A percentile compares a stretch with the other conserved stretches of the same genome.
These are phyloP conservation scores for Mycena indigotica DNA, from an alignment of 768 basidiomycete genomes.

Conservation along the genomic window DNA sequence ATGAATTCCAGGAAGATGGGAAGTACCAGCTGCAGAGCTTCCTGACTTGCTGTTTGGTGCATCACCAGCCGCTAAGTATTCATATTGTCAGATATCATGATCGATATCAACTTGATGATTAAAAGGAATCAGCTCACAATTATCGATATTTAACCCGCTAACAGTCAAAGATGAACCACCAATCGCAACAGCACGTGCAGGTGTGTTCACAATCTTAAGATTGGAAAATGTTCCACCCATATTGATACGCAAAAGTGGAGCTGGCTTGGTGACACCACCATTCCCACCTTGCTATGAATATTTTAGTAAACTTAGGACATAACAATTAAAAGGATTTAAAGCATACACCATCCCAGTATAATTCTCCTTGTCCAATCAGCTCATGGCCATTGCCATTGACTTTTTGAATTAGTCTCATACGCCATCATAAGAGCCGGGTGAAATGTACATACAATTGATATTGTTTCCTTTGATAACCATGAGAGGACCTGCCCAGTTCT, in stretches of 20 bases:
- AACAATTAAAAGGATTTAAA: too few species aligned
- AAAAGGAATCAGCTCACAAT: conserved; percentile 7
- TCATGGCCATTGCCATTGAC: conserved; percentile 14
- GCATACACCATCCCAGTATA: conserved; percentile 13
- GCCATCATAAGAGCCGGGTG: too few species aligned
- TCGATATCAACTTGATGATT: not conserved
- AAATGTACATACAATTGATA: not conserved
- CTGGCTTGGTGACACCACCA: conserved; percentile 21
- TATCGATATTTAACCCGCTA: conserved; percentile 20
- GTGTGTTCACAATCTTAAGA: conserved; percentile 18
- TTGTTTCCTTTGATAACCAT: not conserved
- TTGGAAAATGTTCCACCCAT: conserved; percentile 17
- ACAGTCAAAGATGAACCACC: conserved; percentile 23
- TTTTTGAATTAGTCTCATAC: not conserved
- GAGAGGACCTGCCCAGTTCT: conserved; percentile 1
- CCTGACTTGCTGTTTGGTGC: conserved; percentile 24
- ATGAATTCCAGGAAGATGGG: not conserved
- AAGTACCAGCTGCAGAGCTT: conserved; percentile 14
- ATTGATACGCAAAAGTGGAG: conserved; percentile 20
- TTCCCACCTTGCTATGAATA: conserved; percentile 12
- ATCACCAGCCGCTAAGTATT: conserved; percentile 20
- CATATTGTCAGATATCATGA: too few species aligned
- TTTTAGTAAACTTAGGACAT: not conserved
- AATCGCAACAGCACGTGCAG: conserved; percentile 17
- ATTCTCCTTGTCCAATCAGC: conserved; percentile 12